Evolutionary conservation across 768 basidiomycete genomes (phyloP).

Genomic region (Kwoniella sp.): DNA sequence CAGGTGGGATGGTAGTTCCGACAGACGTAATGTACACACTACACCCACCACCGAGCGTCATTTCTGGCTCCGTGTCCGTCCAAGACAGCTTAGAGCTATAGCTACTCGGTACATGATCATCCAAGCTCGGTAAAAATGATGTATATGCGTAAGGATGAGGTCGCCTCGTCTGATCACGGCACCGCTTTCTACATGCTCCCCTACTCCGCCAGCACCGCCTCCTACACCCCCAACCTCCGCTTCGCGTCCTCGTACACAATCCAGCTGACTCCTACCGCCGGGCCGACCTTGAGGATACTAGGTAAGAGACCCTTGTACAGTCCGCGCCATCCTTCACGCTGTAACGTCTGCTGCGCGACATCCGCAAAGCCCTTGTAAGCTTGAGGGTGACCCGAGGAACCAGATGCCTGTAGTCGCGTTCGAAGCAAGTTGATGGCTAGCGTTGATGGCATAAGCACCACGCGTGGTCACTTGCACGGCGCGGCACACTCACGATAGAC

Average conservation of each 20-base stretch:
- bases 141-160: no score
- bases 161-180: no score
- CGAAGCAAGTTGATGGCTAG: conserved; percentile 63
- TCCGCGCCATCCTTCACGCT: conserved; percentile 83
- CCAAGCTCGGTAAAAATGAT: no score
- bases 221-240: conserved; percentile 33
- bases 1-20: conserved; percentile 57
- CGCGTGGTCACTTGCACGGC: not conserved
- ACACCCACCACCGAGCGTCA: no score
- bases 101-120: no score
- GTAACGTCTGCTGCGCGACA: conserved; percentile 72
- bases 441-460: not conserved
- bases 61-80: no score
- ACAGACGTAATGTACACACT: no score
- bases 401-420: conserved; percentile 91
- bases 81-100: no score
- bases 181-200: no score
- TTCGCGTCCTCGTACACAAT: conserved; percentile 58
- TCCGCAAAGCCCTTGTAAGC: conserved; percentile 82
- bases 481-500: conserved; percentile 63
- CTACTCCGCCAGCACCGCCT: not conserved
- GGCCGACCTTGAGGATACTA: conserved; percentile 92
- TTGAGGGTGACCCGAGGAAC: conserved; percentile 90
- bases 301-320: conserved; percentile 89
- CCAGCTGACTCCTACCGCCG: conserved; percentile 90